Percentiles rank a stretch among this genome's conserved stretches.
These are phyloP conservation scores for Coniferiporia sulphurascens DNA, from an alignment of 1,284 basidiomycete genomes.

Conservation along the genomic window DNA sequence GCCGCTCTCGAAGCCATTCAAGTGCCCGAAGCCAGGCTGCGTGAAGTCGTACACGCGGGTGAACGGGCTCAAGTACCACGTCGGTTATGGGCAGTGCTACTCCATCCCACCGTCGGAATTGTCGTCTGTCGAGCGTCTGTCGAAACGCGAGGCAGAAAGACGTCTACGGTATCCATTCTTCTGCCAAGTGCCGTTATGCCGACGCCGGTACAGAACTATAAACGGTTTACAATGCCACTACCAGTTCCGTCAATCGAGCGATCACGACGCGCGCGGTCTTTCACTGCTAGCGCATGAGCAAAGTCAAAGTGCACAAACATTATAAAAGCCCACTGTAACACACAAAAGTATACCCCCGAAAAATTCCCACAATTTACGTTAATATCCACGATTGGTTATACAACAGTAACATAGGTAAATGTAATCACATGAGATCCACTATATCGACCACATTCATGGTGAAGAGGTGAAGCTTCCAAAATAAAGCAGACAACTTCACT, in stretches of 20 bases:
- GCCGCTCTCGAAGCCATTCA: slow-evolving; percentile 82
- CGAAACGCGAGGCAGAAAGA: slow-evolving; percentile 76
- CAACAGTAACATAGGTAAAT: no score
- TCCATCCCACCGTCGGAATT: slow-evolving; percentile 72
- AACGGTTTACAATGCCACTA: slow-evolving; percentile 95
- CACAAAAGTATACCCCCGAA: no score
- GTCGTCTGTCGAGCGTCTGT: slow-evolving; percentile 53
- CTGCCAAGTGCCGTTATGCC: slow-evolving; percentile 85
- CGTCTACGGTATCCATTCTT: slow-evolving; percentile 73
- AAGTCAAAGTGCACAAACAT: no score
- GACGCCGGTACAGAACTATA: slow-evolving; percentile 97
- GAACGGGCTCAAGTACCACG: slow-evolving; percentile 93
- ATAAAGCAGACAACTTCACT: no score
- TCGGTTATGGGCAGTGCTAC: slow-evolving; percentile 14
- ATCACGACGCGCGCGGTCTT: slow-evolving; percentile 86
- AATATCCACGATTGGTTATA: no score
- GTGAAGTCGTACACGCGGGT: slow-evolving; percentile 99
- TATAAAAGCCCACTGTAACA: no score
- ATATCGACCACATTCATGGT: no score
- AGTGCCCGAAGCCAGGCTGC: slow-evolving; percentile 95
- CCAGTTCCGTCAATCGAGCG: slow-evolving; percentile 77
- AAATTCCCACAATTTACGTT: no score
- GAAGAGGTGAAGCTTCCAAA: no score
- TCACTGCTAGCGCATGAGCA: slow-evolving; percentile 66
- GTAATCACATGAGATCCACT: no score